Evolutionary conservation across 306 rosid species (phyloP).

Genomic region (Cucurbita argyrosperma): DNA sequence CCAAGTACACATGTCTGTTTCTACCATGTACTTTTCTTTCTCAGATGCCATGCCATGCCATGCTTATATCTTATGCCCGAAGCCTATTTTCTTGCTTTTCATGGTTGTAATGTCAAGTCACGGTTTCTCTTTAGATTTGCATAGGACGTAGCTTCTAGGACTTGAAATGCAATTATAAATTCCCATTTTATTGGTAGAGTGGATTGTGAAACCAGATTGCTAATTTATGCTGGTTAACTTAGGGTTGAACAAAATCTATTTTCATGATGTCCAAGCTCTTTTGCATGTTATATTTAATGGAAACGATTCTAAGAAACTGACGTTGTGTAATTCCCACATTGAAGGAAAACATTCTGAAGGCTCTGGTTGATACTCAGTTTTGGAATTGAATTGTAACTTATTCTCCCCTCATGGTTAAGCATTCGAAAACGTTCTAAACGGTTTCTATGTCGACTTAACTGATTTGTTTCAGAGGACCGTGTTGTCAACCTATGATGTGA

Average conservation of each 20-base stretch:
- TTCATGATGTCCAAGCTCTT: background rate
- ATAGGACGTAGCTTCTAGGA: background rate
- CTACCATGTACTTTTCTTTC: background rate
- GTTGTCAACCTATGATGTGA: slow-evolving; percentile 41
- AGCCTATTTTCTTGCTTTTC: background rate
- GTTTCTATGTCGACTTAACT: slow-evolving; percentile 1
- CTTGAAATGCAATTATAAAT: background rate
- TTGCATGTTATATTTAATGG: background rate
- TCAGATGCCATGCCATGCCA: background rate
- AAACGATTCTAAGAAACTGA: background rate
- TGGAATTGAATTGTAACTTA: background rate
- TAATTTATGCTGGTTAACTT: background rate
- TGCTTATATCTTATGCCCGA: background rate
- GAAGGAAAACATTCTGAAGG: background rate
- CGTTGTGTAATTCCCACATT: background rate
- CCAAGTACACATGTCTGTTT: background rate
- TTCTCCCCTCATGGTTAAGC: background rate
- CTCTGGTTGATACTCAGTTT: background rate
- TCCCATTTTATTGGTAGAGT: background rate
- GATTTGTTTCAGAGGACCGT: slow-evolving; percentile 35
- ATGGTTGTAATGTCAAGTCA: background rate
- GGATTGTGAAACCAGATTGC: background rate
- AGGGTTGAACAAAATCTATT: background rate
- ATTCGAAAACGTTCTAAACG: background rate
- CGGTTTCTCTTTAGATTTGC: background rate